Evolutionary conservation across 1,139 yeast species (phyloP).

Genomic region (Magnusiomyces tetraspermus): DNA sequence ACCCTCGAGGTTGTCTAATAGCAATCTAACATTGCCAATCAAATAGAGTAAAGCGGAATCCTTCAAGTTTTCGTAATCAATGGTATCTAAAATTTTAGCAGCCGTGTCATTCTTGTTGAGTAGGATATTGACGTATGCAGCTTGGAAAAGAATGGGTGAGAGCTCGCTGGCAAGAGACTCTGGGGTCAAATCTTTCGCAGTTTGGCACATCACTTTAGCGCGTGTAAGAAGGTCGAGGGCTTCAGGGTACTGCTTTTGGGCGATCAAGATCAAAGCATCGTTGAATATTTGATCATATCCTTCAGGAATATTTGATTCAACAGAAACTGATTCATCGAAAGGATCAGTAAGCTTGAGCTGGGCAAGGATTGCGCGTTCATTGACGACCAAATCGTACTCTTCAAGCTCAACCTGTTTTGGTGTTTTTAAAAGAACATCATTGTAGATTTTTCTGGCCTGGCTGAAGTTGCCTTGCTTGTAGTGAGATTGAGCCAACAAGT

Average conservation of each 20-base stretch:
- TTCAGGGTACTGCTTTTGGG: slow-evolving; percentile 36
- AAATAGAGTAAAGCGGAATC: slow-evolving; percentile 15
- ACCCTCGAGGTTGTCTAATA: slow-evolving; percentile 5
- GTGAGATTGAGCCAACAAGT: slow-evolving; percentile 73
- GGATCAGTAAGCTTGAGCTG: slow-evolving; percentile 31
- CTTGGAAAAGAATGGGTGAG: slow-evolving; percentile 59
- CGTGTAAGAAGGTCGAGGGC: slow-evolving; percentile 43
- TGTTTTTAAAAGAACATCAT: slow-evolving; percentile 35
- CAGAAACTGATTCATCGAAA: slow-evolving; percentile 11
- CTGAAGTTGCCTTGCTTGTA: slow-evolving; percentile 54
- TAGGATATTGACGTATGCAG: slow-evolving; percentile 52
- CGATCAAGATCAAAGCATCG: slow-evolving; percentile 48
- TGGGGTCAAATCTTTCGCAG: slow-evolving; percentile 35
- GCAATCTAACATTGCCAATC: slow-evolving; percentile 15
- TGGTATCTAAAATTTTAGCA: slow-evolving; percentile 31
- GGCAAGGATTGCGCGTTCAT: slow-evolving; percentile 60
- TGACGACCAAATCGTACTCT: slow-evolving; percentile 53
- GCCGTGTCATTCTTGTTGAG: slow-evolving; percentile 41
- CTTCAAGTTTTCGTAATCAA: slow-evolving; percentile 16
- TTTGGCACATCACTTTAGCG: slow-evolving; percentile 41
- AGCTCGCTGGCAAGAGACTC: slow-evolving; percentile 37
- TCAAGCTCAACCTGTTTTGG: slow-evolving; percentile 27
- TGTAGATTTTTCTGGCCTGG: slow-evolving; percentile 48
- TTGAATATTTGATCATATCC: slow-evolving; percentile 60
- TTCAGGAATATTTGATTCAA: slow-evolving; percentile 19